phyloP scores from a whole-genome alignment of 2,329 filamentous ascomycete species.

The Amphichorda felina region DNA sequence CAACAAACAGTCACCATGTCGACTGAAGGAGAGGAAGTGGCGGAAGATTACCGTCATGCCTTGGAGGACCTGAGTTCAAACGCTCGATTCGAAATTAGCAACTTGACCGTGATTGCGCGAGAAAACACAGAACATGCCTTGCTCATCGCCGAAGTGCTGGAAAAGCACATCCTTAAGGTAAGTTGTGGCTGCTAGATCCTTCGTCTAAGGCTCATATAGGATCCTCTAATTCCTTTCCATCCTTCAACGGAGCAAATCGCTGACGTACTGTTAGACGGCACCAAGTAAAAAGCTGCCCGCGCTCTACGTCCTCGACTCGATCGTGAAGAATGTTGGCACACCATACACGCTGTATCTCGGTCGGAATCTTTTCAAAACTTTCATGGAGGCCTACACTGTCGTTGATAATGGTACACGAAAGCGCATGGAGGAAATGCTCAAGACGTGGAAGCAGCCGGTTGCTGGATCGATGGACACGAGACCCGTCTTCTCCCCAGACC shows the following conservation, averaged over 20 bases:
- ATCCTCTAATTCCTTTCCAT: no score
- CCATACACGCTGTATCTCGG: conserved; percentile 95
- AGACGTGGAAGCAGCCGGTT: conserved; percentile 95
- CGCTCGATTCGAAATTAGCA: conserved; percentile 91
- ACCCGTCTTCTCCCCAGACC: conserved; percentile 80
- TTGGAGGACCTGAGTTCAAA: conserved; percentile 86
- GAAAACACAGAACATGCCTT: conserved; percentile 95
- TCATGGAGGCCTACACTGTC: conserved; percentile 91
- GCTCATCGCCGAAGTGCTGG: conserved; percentile 79
- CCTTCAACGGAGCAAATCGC: conserved; percentile 11
- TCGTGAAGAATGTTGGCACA: conserved; percentile 96
- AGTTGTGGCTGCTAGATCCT: conserved; percentile 29
- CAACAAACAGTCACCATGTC: conserved; percentile 24
- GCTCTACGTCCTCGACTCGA: conserved; percentile 95
- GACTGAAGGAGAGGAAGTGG: conserved; percentile 66
- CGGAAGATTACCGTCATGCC: conserved; percentile 87
- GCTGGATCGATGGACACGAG: conserved; percentile 86
- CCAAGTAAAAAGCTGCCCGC: conserved; percentile 85
- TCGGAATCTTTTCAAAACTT: conserved; percentile 82
- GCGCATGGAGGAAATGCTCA: conserved; percentile 94
- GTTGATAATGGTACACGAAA: conserved; percentile 73
- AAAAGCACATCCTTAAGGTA: conserved; percentile 93
- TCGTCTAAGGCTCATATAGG: no score
- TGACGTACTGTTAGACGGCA: conserved; percentile 53
- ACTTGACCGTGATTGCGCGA: conserved; percentile 91